Conservation (phyloP, 2,329 filamentous ascomycete genomes). For the Alternaria infectoria region DNA sequence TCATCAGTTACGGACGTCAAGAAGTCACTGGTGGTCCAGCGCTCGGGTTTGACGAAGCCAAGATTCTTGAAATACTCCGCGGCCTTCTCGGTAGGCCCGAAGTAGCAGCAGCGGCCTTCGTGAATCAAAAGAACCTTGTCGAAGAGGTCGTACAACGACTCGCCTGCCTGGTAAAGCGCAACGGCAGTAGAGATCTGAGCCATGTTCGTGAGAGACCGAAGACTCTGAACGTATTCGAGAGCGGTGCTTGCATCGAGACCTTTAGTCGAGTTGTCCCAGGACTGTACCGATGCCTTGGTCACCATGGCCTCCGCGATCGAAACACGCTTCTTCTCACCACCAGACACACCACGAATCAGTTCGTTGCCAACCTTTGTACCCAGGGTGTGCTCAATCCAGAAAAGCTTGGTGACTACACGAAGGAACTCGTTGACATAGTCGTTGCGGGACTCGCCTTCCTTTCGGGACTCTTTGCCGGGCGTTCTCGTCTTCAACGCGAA, state of each 20-base stretch:
- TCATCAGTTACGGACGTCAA: conserved; percentile 72
- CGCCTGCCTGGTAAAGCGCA: conserved; percentile 72
- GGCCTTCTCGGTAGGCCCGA: conserved; percentile 66
- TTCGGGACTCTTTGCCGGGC: conserved; percentile 65
- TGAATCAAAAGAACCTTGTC: conserved; percentile 51
- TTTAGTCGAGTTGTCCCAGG: conserved; percentile 68
- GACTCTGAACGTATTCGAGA: conserved; percentile 72
- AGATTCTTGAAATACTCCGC: conserved; percentile 70
- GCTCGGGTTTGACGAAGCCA: conserved; percentile 70
- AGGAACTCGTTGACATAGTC: conserved; percentile 69
- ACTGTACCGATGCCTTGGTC: conserved; percentile 46
- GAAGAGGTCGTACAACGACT: conserved; percentile 48
- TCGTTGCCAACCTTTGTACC: conserved; percentile 79
- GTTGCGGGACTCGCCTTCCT: conserved; percentile 65
- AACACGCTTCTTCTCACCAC: conserved; percentile 58
- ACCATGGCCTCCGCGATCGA: conserved; percentile 59
- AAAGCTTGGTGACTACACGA: conserved; percentile 72
- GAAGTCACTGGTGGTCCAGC: conserved; percentile 74
- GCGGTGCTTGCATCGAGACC: conserved; percentile 78
- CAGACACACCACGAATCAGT: conserved; percentile 67
- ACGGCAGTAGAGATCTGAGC: conserved; percentile 67
- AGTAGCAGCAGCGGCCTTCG: conserved; percentile 59
- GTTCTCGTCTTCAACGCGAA: conserved; percentile 75
- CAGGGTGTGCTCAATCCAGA: conserved; percentile 74
- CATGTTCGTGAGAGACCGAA: conserved; percentile 70